Conservation (phyloP, 805 yeast species). For the Hanseniaspora meyeri region DNA sequence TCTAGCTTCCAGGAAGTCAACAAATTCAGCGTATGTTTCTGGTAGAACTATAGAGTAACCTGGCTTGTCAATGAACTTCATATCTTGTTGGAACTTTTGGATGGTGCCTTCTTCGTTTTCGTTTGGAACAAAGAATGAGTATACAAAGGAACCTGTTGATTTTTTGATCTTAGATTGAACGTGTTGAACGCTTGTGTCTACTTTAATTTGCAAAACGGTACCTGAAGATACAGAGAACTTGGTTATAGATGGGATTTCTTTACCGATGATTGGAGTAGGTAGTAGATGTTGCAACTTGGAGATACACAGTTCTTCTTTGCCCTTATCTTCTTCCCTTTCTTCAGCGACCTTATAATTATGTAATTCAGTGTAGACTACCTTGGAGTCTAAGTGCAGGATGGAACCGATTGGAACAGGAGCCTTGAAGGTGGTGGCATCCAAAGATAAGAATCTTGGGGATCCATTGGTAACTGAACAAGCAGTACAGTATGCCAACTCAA, state of each 20-base stretch:
- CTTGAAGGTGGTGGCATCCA: constrained; percentile 82
- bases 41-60: constrained; percentile 74
- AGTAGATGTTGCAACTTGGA: constrained; percentile 35
- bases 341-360: constrained; percentile 31
- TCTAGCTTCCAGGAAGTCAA: constrained; percentile 79
- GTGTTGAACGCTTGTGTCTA: constrained; percentile 64
- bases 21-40: constrained; percentile 81
- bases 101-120: constrained; percentile 28
- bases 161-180: constrained; percentile 48
- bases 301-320: constrained; percentile 17
- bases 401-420: constrained; percentile 95
- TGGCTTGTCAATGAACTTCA: constrained; percentile 25
- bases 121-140: constrained; percentile 74
- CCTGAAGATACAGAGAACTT: constrained; percentile 57
- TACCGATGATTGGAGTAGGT: constrained; percentile 29
- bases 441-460: constrained; percentile 76
- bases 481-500: constrained; percentile 85
- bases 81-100: constrained; percentile 12
- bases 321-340: constrained; percentile 11
- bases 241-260: constrained; percentile 39
- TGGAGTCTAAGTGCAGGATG: constrained; percentile 69
- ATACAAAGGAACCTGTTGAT: constrained; percentile 78
- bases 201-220: constrained; percentile 78
- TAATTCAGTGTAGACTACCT: constrained; percentile 74
- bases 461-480: constrained; percentile 81